These are phyloP conservation scores for Pleurotus djamor DNA, from an alignment of 768 basidiomycete genomes.

Conservation along the genomic window DNA sequence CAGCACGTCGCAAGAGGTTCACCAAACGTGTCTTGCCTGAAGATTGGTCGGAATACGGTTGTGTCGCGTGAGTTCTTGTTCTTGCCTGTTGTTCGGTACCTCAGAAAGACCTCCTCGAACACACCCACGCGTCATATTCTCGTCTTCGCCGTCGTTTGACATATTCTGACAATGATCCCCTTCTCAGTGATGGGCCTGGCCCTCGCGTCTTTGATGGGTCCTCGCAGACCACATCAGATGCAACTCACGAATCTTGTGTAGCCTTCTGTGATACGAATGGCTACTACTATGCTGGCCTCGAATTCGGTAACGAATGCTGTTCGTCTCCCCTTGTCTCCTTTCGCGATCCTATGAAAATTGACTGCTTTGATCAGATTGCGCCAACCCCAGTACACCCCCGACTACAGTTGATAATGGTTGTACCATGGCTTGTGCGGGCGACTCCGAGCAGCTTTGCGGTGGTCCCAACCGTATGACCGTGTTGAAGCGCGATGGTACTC, in stretches of 20 bases:
- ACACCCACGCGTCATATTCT: background rate
- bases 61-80: constrained; percentile 1
- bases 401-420: constrained; percentile 3
- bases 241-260: constrained; percentile 8
- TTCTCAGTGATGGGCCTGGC: constrained; percentile 3
- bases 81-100: background rate
- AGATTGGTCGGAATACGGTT: constrained; percentile 1
- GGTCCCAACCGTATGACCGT: constrained; percentile 8
- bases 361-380: background rate
- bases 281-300: constrained; percentile 4
- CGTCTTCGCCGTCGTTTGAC: background rate
- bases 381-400: background rate
- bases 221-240: constrained; percentile 6
- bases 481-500: background rate
- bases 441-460: constrained; percentile 12
- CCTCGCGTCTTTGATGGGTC: background rate
- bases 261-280: constrained; percentile 3
- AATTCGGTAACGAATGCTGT: constrained; percentile 8
- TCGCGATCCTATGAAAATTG: background rate
- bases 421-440: constrained; percentile 15
- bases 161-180: background rate
- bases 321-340: background rate
- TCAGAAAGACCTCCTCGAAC: background rate
- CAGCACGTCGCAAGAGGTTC: background rate
- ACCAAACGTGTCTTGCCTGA: background rate